These are phyloP conservation scores for Firmiana major DNA, from an alignment of 345 rosid genomes.

Conservation along the genomic window DNA sequence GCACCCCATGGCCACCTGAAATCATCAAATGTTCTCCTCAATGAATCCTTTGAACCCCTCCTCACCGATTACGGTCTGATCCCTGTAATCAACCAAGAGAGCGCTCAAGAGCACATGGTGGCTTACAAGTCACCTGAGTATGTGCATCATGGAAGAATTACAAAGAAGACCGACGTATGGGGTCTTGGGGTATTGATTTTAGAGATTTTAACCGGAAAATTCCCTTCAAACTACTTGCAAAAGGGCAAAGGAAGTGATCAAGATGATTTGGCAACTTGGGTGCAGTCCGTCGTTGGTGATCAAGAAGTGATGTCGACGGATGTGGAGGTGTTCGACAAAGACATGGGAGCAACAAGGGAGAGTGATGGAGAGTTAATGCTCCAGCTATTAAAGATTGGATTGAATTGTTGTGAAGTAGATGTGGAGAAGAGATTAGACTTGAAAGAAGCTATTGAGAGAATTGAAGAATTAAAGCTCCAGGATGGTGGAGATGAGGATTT, in stretches of 20 bases:
- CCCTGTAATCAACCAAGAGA: constrained; percentile 78
- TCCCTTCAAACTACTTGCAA: constrained; percentile 52
- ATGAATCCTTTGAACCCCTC: constrained; percentile 48
- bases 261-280: constrained; percentile 55
- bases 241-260: constrained; percentile 32
- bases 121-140: constrained; percentile 91
- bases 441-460: constrained; percentile 56
- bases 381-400: constrained; percentile 57
- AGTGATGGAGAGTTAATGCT: constrained; percentile 39
- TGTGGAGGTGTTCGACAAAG: constrained; percentile 48
- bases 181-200: constrained; percentile 67
- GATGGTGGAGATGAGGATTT: constrained; percentile 46
- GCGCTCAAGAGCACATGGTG: constrained; percentile 72
- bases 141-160: constrained; percentile 49
- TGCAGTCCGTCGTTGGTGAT: constrained; percentile 24
- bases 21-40: constrained; percentile 77
- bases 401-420: constrained; percentile 63
- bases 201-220: constrained; percentile 66
- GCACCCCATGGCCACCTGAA: constrained; percentile 91
- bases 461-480: constrained; percentile 54
- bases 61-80: constrained; percentile 67
- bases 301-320: constrained; percentile 15
- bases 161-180: constrained; percentile 92
- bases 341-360: constrained; percentile 34
- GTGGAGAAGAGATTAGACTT: constrained; percentile 76